Evolutionary conservation across 257 asterid genomes (phyloP).

Genomic region (Coffea canephora): DNA sequence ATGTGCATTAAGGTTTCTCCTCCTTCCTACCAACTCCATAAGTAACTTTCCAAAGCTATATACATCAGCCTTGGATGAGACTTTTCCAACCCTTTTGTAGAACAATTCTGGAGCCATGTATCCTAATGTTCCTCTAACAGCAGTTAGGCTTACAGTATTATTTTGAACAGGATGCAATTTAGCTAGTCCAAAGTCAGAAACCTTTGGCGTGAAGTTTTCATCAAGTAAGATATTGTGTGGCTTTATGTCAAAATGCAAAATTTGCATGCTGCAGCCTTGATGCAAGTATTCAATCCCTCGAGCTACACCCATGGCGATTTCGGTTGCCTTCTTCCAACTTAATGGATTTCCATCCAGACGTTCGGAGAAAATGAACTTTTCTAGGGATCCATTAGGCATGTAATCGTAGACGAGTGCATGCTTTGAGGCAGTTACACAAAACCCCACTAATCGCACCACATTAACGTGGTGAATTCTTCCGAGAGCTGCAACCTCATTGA

Average conservation of each 20-base stretch:
- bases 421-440: not conserved
- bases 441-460: not conserved
- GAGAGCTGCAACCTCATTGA: not conserved
- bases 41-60: not conserved
- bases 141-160: not conserved
- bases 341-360: too few relatives aligned
- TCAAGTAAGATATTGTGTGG: constrained; percentile 34
- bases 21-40: not conserved
- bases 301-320: not conserved
- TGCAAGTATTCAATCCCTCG: constrained; percentile 1
- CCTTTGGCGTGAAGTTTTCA: constrained; percentile 1
- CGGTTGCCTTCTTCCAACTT: not conserved
- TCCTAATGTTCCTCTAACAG: not conserved
- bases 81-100: not conserved
- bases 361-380: not conserved
- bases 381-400: not conserved
- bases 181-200: not conserved
- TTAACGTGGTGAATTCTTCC: not conserved
- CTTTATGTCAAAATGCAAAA: constrained; percentile 1
- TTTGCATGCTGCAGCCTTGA: constrained; percentile 1
- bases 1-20: not conserved
- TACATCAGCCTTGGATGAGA: not conserved
- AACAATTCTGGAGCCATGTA: not conserved
- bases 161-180: not conserved
- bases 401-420: not conserved